Evolutionary conservation across 306 rosid species (phyloP).

Genomic region (Comarum palustre): DNA sequence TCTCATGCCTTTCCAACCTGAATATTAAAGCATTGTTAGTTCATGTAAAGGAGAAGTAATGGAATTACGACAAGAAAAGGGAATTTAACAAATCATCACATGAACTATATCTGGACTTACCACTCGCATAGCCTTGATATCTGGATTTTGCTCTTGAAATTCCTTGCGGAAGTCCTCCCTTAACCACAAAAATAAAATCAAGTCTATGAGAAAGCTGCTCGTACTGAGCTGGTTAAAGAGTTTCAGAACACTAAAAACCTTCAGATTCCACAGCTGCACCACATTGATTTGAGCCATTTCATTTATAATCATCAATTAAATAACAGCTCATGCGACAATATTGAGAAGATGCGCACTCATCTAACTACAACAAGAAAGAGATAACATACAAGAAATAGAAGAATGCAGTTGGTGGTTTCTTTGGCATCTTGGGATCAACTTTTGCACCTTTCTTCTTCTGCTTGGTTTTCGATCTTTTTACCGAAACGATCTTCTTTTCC

Average conservation of each 20-base stretch:
- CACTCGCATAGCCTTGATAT: constrained; percentile 79
- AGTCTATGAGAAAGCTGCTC: constrained; percentile 28
- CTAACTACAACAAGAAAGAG: too few relatives aligned
- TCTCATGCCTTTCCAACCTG: constrained; percentile 98
- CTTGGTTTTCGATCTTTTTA: constrained; percentile 48
- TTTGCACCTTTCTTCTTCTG: constrained; percentile 53
- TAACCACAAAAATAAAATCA: constrained; percentile 33
- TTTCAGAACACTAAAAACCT: neutral
- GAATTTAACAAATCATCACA: neutral
- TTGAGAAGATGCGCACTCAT: neutral
- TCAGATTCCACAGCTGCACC: neutral
- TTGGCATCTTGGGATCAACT: constrained; percentile 76
- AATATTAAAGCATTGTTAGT: constrained; percentile 25
- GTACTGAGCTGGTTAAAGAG: constrained; percentile 9
- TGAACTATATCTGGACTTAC: constrained; percentile 38
- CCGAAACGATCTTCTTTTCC: constrained; percentile 34
- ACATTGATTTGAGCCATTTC: neutral
- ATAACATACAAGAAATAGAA: constrained; percentile 78
- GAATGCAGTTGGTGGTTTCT: constrained; percentile 99
- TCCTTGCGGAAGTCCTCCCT: constrained; percentile 95
- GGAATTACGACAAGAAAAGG: neutral
- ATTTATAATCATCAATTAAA: neutral
- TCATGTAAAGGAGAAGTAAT: neutral
- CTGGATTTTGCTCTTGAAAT: constrained; percentile 79
- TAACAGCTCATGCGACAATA: neutral